Percentiles rank a stretch among this genome's conserved stretches.
phyloP scores from a whole-genome alignment of 1,284 basidiomycete genomes.

The Mycena sp. region DNA sequence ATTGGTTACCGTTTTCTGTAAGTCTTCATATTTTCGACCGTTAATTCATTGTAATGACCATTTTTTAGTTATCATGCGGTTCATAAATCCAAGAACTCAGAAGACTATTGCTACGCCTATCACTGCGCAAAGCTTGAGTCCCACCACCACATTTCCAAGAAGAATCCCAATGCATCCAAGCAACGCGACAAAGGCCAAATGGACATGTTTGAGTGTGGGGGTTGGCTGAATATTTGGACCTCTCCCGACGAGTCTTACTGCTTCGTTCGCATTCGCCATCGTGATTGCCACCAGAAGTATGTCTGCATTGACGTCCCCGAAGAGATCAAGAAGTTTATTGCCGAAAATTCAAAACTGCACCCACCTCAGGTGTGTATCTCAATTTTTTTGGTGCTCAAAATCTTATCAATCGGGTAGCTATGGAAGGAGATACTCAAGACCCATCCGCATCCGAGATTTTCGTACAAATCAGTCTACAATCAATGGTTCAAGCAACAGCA shows the following conservation, averaged over 20 bases:
- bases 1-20: too few species aligned
- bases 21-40: too few species aligned
- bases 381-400: too few species aligned
- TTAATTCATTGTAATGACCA: too few species aligned
- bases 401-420: too few species aligned
- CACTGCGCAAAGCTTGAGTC: background rate
- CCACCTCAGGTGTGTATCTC: too few species aligned
- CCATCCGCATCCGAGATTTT: too few species aligned
- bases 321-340: slow-evolving; percentile 7
- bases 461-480: too few species aligned
- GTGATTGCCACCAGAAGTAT: slow-evolving; percentile 8
- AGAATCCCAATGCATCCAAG: background rate
- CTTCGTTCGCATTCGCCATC: slow-evolving; percentile 8
- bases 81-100: background rate
- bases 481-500: too few species aligned
- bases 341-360: slow-evolving; percentile 7
- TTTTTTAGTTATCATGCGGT: slow-evolving; percentile 6
- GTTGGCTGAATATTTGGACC: slow-evolving; percentile 14
- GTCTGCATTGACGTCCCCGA: slow-evolving; percentile 20
- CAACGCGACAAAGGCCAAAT: slow-evolving; percentile 14
- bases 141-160: slow-evolving; percentile 1
- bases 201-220: slow-evolving; percentile 6
- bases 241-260: background rate
- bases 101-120: background rate
- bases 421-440: too few species aligned